Evolutionary conservation across 2,329 filamentous ascomycete species (phyloP).

Genomic region (Pseudogymnoascus sp.): DNA sequence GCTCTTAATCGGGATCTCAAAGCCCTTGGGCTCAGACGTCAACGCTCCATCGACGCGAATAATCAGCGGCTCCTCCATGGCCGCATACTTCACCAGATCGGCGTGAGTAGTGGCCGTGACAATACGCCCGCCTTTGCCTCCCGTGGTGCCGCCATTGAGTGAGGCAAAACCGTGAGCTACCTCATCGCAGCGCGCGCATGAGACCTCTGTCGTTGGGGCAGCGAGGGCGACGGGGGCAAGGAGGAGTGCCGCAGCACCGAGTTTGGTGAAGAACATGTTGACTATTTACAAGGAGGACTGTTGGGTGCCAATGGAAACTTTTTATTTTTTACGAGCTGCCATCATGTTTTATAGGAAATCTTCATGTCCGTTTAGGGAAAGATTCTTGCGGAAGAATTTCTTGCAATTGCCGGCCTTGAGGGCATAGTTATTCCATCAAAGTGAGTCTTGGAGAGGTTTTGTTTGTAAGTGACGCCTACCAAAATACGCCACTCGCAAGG

Average conservation of each 20-base stretch:
- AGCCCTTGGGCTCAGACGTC: constrained; percentile 17
- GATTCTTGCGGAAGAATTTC: neutral
- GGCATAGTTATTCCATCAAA: neutral
- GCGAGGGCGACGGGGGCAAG: neutral
- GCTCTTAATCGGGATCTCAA: constrained; percentile 18
- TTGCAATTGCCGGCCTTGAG: neutral
- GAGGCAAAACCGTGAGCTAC: constrained; percentile 21
- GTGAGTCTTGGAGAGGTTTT: neutral
- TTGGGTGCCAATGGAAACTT: neutral
- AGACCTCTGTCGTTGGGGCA: neutral
- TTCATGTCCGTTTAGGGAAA: neutral
- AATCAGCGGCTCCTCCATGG: constrained; percentile 17
- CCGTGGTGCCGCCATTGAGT: constrained; percentile 20
- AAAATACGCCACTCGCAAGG: neutral
- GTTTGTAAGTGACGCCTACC: neutral
- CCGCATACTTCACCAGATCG: constrained; percentile 20
- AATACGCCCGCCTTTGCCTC: constrained; percentile 18
- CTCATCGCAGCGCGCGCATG: constrained; percentile 12
- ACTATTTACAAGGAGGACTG: neutral
- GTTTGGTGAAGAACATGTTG: neutral
- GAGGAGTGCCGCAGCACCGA: neutral
- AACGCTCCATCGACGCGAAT: constrained; percentile 19
- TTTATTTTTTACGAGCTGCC: neutral
- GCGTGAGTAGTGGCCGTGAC: constrained; percentile 19
- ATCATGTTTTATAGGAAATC: neutral